Conservation (phyloP, 2,329 filamentous ascomycete genomes). For the Scedosporium dehoogii region DNA sequence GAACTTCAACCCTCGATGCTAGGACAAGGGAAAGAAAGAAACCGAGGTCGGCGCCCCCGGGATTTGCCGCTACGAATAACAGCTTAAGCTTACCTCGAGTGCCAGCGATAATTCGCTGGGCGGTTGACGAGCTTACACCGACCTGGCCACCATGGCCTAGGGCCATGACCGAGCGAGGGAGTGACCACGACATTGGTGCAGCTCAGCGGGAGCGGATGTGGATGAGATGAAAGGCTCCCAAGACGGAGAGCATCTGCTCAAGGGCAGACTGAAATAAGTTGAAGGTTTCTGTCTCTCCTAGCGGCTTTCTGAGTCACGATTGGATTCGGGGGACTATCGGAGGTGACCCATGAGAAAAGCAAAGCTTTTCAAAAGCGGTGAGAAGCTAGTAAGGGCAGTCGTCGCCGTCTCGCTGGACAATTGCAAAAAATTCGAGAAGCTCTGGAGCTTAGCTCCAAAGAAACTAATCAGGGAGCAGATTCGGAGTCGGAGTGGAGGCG, state of each 20-base stretch:
- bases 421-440: not conserved
- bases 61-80: not conserved
- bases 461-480: conserved; percentile 8
- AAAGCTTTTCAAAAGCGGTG: not conserved
- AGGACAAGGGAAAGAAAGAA: not conserved
- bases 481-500: not conserved
- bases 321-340: not conserved
- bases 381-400: not conserved
- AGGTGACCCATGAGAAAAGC: not conserved
- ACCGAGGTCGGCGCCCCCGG: not conserved
- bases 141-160: conserved; percentile 2
- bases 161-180: conserved; percentile 5
- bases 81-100: conserved; percentile 4
- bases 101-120: not conserved
- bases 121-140: conserved; percentile 4
- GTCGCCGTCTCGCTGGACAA: no score
- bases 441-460: not conserved
- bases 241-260: not conserved
- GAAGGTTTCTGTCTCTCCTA: not conserved
- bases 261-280: not conserved
- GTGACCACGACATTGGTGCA: conserved; percentile 1
- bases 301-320: not conserved
- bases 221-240: not conserved
- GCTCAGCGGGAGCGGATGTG: not conserved
- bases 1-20: no score